These are phyloP conservation scores for Cornus florida DNA, from an alignment of 148 eudicot genomes.

Conservation along the genomic window DNA sequence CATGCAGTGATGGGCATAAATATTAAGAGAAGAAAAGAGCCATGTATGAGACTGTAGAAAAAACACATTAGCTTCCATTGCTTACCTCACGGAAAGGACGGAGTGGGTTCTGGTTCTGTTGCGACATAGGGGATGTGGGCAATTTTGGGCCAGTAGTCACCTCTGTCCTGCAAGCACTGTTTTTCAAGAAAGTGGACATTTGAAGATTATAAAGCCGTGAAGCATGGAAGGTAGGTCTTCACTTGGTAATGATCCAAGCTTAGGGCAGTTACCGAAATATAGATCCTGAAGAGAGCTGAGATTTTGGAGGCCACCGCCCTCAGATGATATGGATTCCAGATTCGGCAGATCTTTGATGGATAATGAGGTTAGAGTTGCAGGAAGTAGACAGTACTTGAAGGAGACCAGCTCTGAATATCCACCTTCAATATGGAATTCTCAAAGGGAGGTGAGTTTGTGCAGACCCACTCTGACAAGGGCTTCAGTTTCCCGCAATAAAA, in stretches of 20 bases:
- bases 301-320: neutral
- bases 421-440: slow-evolving; percentile 20
- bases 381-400: slow-evolving; percentile 1
- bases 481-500: slow-evolving; percentile 21
- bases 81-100: no score
- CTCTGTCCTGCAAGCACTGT: slow-evolving; percentile 9
- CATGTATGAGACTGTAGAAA: no score
- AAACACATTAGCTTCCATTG: no score
- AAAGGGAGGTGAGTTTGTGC: slow-evolving; percentile 23
- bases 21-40: no score
- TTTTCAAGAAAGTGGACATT: slow-evolving; percentile 12
- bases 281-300: slow-evolving; percentile 12
- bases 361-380: neutral
- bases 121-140: slow-evolving; percentile 23
- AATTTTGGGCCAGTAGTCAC: slow-evolving; percentile 23
- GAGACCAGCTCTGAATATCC: slow-evolving; percentile 13
- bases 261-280: slow-evolving; percentile 10
- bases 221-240: slow-evolving; percentile 15
- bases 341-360: neutral
- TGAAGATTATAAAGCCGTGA: slow-evolving; percentile 12
- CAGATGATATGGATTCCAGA: neutral
- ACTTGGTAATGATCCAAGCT: slow-evolving; percentile 12
- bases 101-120: neutral
- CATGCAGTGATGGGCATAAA: no score
- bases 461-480: slow-evolving; percentile 25